Evolutionary conservation across 306 rosid species (phyloP).

Genomic region (Begonia fuchsioides): DNA sequence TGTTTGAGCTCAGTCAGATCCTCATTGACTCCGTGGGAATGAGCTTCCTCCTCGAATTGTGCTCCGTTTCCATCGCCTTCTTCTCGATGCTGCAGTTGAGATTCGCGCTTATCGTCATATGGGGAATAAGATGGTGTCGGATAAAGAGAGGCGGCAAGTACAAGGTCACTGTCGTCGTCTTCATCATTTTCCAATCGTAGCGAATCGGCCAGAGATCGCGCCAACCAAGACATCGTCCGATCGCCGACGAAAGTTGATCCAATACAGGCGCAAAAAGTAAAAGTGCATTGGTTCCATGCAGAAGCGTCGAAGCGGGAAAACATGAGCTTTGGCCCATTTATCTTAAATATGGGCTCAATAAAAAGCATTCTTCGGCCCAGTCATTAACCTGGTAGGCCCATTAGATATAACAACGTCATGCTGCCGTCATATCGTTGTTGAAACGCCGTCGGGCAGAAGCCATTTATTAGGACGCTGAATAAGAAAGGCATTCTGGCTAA

Average conservation of each 20-base stretch:
- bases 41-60: conserved; percentile 19
- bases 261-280: too few relatives aligned
- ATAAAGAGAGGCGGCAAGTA: conserved; percentile 7
- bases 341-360: too few relatives aligned
- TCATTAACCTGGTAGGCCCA: too few relatives aligned
- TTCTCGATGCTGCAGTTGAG: conserved; percentile 7
- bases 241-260: neutral
- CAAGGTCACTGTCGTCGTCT: conserved; percentile 23
- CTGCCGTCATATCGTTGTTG: too few relatives aligned
- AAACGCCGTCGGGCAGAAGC: too few relatives aligned
- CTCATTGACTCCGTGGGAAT: conserved; percentile 57
- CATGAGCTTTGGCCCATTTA: too few relatives aligned
- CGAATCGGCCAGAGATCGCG: conserved; percentile 61
- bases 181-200: conserved; percentile 48
- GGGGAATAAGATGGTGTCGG: conserved; percentile 21
- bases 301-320: too few relatives aligned
- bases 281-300: too few relatives aligned
- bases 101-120: conserved; percentile 1
- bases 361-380: too few relatives aligned
- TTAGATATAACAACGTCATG: too few relatives aligned
- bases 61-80: conserved; percentile 10
- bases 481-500: too few relatives aligned
- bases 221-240: conserved; percentile 65
- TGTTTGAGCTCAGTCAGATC: conserved; percentile 68
- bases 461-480: too few relatives aligned